Evolutionary conservation across 164 flowering plant genomes (phyloP).

Genomic region (Liriodendron chinense): DNA sequence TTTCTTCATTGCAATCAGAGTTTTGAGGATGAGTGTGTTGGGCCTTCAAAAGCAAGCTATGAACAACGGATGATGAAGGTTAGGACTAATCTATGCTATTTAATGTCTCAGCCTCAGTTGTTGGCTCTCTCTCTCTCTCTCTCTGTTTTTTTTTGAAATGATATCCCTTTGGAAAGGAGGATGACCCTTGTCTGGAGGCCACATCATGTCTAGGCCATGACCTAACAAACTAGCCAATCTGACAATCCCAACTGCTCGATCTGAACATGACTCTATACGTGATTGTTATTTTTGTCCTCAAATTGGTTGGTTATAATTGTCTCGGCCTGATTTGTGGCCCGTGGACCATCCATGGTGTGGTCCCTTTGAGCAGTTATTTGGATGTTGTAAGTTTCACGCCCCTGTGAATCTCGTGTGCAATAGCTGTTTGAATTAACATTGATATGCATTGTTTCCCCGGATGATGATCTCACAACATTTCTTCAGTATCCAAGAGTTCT

Average conservation of each 20-base stretch:
- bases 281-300: not conserved
- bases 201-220: too few relatives aligned
- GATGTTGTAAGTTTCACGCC: not conserved
- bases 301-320: too few relatives aligned
- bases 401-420: not conserved
- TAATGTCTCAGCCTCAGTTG: not conserved
- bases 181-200: too few relatives aligned
- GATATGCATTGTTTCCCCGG: not conserved
- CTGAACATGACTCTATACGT: too few relatives aligned
- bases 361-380: not conserved
- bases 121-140: too few relatives aligned
- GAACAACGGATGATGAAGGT: conserved; percentile 91
- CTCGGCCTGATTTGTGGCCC: not conserved
- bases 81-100: not conserved
- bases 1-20: conserved; percentile 88
- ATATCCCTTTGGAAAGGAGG: not conserved
- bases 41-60: conserved; percentile 82
- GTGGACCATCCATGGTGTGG: not conserved
- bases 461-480: too few relatives aligned
- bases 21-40: conserved; percentile 84
- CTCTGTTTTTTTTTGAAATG: too few relatives aligned
- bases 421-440: not conserved
- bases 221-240: too few relatives aligned
- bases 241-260: too few relatives aligned
- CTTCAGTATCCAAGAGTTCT: too few relatives aligned